Evolutionary conservation across 75 land plant genomes (phyloP), one percentile per base, ranked within the genome.

Genomic region (Picea sitchensis): DNA sequence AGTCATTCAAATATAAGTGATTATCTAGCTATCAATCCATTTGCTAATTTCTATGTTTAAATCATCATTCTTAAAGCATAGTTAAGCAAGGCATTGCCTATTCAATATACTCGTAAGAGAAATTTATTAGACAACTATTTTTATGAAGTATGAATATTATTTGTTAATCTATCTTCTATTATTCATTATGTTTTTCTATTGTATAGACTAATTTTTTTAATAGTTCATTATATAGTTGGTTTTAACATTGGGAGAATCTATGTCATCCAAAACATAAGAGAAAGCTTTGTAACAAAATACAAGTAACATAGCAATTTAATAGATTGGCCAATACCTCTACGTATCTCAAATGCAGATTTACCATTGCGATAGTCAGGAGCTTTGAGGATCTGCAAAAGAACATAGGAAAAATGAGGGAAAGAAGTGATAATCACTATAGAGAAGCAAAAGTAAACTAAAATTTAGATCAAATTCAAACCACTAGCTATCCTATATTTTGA

Each of bases 321-420:
- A 14, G 68, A 13, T 34, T 11, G 18, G 17, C 12, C 41, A 32
- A 67, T 67, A 67, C 71, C 71, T 67, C 36, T 67, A 67, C 71
- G 36, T 67, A 67, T 18, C 36, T 67, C 71, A 34, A 67, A 67
- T 67, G 41, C 71, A 67, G 32, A 38, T 67, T 7, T 67, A 67
- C 71, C 17, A 5, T 14, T 67, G 20, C 71, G 71, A 67, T 67
- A 67, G 71, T 67, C 71, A 0, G 71, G 71, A 67, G 71, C 36
- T 67, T 34, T 67, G 36, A 67, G 41, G 71, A 34, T 67, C 71
- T 67, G 41, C 71, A 67, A 67, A 18, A 3, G 21, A 14, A 67
- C 41, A 67, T 18, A 34, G 36, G 41, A 67, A 34, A 61, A 67
- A 7, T 15, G 20, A 67, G 14, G 5, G 34, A 15, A 32, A 14